Evolutionary conservation across 1,284 basidiomycete genomes (phyloP), one percentile per base, ranked within the genome.

Genomic region (Omphalotus olearius): DNA sequence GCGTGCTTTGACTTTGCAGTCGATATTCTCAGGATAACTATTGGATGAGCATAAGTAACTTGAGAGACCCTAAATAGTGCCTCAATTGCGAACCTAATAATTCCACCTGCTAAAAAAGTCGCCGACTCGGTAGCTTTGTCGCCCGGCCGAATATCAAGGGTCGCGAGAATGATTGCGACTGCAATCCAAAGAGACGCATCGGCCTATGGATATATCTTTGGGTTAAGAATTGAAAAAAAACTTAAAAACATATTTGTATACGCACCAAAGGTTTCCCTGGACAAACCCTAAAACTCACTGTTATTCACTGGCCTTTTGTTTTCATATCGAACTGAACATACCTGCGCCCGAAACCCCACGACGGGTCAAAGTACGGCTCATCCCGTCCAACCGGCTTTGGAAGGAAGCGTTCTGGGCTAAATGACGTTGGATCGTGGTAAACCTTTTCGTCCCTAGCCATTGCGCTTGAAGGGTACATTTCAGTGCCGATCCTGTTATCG

Each of bases 271-370:
- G 38, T 13, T 16, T 40, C n/a, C 38, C 38, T n/a, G 38, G 38
- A 40, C 38, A 40, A 4, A 40, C 38, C n/a, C 38, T 40, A 40
- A 10, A 40, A 40, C 17, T 38, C 36, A 38, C 6, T 14, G 17
- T 14, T 6, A 17, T 3, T 38, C 17, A 6, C 17, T 38, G 36
- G 6, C 4, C 36, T 23, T 23, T 2, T 23, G 23, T 23, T 23
- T 5, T 23, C n/a, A 18, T 39, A n/a, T 4, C 4, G 10, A 40
- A 17, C 38, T 40, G n/a, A 13, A 40, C 38, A 17, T 40, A 48
- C 47, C 47, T 48, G 20, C 47, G 16, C 17, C 47, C 47, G 28
- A 37, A 48, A 11, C 47, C 47, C 47, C 47, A 48, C 1, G 16
- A 13, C n/a, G 47, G 2, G n/a, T 20, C 37, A 28, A 48, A 48